Conservation (phyloP, 768 basidiomycete species). For the Boletus tomentosulus region DNA sequence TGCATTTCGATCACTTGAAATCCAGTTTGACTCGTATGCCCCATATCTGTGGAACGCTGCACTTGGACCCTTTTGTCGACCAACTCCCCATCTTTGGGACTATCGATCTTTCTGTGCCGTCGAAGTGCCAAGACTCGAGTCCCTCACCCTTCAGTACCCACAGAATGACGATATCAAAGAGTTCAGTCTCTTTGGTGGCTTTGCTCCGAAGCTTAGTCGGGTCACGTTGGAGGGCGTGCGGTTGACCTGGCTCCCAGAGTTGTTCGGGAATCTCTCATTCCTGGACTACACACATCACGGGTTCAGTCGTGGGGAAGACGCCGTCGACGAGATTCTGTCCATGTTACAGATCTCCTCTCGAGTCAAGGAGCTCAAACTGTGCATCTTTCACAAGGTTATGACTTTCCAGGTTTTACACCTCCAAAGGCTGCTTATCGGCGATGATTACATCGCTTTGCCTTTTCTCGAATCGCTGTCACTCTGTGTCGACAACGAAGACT, state of each 20-base stretch:
- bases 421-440: conserved; percentile 21
- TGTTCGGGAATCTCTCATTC: conserved; percentile 57
- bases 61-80: conserved; percentile 49
- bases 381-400: conserved; percentile 44
- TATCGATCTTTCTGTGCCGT: conserved; percentile 22
- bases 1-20: conserved; percentile 60
- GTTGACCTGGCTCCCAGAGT: conserved; percentile 56
- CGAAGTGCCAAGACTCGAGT: conserved; percentile 45
- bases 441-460: conserved; percentile 39
- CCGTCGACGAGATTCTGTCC: conserved; percentile 52
- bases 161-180: conserved; percentile 67
- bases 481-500: conserved; percentile 48
- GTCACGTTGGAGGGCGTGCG: conserved; percentile 62
- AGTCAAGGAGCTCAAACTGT: conserved; percentile 51
- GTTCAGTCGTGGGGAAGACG: conserved; percentile 54
- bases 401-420: conserved; percentile 15
- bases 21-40: conserved; percentile 50
- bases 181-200: conserved; percentile 59
- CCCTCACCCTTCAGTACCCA: conserved; percentile 54
- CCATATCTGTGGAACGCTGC: conserved; percentile 70
- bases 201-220: conserved; percentile 52
- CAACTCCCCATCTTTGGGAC: conserved; percentile 24
- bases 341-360: conserved; percentile 53
- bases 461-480: conserved; percentile 46
- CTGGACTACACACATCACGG: conserved; percentile 73